Evolutionary conservation across 768 basidiomycete species (phyloP).

Genomic region (Boletellus ananas): DNA sequence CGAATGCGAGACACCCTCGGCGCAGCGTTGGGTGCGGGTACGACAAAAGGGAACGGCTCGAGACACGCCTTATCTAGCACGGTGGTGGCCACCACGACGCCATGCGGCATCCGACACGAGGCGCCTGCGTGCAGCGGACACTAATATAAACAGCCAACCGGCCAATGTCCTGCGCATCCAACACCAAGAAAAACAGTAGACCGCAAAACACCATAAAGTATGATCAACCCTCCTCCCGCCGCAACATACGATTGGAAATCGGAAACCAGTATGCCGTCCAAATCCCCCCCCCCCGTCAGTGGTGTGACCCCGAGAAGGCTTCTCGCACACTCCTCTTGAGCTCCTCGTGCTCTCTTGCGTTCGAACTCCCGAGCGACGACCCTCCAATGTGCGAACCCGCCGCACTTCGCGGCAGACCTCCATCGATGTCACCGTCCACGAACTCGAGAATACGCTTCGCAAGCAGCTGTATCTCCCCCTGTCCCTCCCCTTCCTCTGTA

Average conservation of each 20-base stretch:
- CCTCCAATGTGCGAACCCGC: constrained; percentile 65
- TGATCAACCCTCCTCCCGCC: constrained; percentile 3
- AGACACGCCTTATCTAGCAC: background rate
- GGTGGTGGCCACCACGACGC: too few relatives aligned
- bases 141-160: too few relatives aligned
- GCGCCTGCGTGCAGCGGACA: too few relatives aligned
- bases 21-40: constrained; percentile 10
- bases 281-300: constrained; percentile 11
- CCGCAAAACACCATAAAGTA: constrained; percentile 9
- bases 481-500: constrained; percentile 82
- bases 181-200: constrained; percentile 4
- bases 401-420: constrained; percentile 55
- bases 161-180: background rate
- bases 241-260: background rate
- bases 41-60: too few relatives aligned
- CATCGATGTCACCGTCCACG: constrained; percentile 71
- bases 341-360: constrained; percentile 69
- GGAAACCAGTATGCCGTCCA: background rate
- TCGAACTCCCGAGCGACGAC: constrained; percentile 60
- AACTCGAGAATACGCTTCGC: constrained; percentile 83
- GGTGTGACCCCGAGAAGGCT: constrained; percentile 65
- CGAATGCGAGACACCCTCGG: constrained; percentile 7
- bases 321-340: constrained; percentile 78
- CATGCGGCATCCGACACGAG: too few relatives aligned
- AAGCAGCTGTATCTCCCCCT: constrained; percentile 86